These are phyloP conservation scores for Aristolochia californica DNA, from an alignment of 164 flowering plant species.

Conservation along the genomic window DNA sequence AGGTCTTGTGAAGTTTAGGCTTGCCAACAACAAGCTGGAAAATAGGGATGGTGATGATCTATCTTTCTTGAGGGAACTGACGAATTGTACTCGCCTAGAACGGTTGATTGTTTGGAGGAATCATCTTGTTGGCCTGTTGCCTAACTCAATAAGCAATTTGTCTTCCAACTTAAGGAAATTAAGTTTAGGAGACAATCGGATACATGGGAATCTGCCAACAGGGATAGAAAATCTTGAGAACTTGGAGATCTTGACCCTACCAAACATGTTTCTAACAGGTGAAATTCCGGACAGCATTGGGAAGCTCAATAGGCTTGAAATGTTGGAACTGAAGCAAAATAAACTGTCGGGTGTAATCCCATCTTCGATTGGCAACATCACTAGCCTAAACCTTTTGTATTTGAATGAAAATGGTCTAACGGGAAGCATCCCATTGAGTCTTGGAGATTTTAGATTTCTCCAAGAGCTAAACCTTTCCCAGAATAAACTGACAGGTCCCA, in stretches of 20 bases:
- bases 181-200: background rate
- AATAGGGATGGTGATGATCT: background rate
- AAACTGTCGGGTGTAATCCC: slow-evolving; percentile 3
- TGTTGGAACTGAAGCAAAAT: background rate
- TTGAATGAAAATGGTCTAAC: background rate
- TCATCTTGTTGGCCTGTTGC: background rate
- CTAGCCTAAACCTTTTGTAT: background rate
- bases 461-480: background rate
- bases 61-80: background rate
- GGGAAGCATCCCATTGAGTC: slow-evolving; percentile 3
- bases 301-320: background rate
- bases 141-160: slow-evolving; percentile 2
- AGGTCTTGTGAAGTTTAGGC: background rate
- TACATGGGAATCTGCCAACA: slow-evolving; percentile 1
- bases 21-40: background rate
- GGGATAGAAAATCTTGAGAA: slow-evolving; percentile 2
- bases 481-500: background rate
- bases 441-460: background rate
- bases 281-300: slow-evolving; percentile 1
- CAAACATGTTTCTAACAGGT: background rate
- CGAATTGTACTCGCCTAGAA: slow-evolving; percentile 2
- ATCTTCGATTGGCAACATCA: slow-evolving; percentile 1
- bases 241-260: background rate
- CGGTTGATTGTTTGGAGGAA: background rate
- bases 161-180: background rate